Evolutionary conservation across 2,329 filamentous ascomycete species (phyloP).

Genomic region (Fusarium veterinarium): DNA sequence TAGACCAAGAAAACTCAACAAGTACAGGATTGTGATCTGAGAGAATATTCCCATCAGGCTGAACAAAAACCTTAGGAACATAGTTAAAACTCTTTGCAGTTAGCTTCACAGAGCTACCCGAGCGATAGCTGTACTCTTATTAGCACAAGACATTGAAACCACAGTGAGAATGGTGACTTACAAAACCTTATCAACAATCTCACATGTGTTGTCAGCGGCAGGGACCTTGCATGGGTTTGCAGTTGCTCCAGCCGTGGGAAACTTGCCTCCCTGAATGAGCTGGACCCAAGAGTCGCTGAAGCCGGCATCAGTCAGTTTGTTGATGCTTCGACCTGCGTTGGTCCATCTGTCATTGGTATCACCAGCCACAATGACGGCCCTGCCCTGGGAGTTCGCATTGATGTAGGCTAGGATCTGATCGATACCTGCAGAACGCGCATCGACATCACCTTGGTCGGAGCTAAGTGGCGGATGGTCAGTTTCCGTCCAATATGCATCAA

Average conservation of each 20-base stretch:
- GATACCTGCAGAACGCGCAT: slow-evolving; percentile 68
- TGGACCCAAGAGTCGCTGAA: slow-evolving; percentile 71
- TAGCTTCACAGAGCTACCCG: slow-evolving; percentile 59
- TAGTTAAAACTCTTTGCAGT: slow-evolving; percentile 65
- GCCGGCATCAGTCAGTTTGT: slow-evolving; percentile 62
- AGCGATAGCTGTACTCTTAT: slow-evolving; percentile 57
- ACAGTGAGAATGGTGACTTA: slow-evolving; percentile 10
- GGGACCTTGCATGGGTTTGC: slow-evolving; percentile 67
- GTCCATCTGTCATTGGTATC: slow-evolving; percentile 76
- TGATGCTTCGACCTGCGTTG: slow-evolving; percentile 54
- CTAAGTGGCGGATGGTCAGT: slow-evolving; percentile 40
- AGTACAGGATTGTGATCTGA: slow-evolving; percentile 74
- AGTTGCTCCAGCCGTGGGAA: slow-evolving; percentile 55
- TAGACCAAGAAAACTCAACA: slow-evolving; percentile 59
- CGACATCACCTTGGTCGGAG: slow-evolving; percentile 61
- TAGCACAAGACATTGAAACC: not conserved
- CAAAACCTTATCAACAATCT: slow-evolving; percentile 75
- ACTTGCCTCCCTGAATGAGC: slow-evolving; percentile 59
- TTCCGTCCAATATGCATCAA: not conserved
- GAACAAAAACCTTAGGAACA: slow-evolving; percentile 66
- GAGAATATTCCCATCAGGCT: slow-evolving; percentile 65
- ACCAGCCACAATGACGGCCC: slow-evolving; percentile 72
- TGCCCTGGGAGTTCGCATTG: slow-evolving; percentile 64
- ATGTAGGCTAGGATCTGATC: slow-evolving; percentile 70
- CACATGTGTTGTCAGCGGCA: slow-evolving; percentile 64